These are phyloP conservation scores for Coriolopsis trogii DNA, from an alignment of 1,284 basidiomycete species.

Conservation along the genomic window DNA sequence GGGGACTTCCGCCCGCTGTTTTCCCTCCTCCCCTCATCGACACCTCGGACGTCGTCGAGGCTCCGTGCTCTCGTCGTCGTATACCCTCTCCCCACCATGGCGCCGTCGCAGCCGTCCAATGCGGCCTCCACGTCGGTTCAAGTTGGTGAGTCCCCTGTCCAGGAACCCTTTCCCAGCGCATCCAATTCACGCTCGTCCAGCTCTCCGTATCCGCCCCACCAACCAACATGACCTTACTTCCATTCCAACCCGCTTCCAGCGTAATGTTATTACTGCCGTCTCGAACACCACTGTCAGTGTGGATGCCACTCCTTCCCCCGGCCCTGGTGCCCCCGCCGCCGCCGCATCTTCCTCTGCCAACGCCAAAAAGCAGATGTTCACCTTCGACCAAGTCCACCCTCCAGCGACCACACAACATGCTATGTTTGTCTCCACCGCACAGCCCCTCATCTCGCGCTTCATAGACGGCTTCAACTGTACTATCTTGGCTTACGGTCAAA, in stretches of 20 bases:
- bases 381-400: conserved; percentile 92
- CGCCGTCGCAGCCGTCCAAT: conserved; percentile 66
- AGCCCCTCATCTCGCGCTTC: conserved; percentile 88
- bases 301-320: conserved; percentile 56
- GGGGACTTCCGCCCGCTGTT: conserved; percentile 26
- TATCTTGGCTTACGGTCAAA: conserved; percentile 97
- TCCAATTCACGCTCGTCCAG: conserved; percentile 36
- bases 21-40: conserved; percentile 22
- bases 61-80: conserved; percentile 51
- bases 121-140: conserved; percentile 79
- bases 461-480: conserved; percentile 98
- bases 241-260: conserved; percentile 93
- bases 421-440: conserved; percentile 83
- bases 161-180: conserved; percentile 9
- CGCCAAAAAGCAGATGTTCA: conserved; percentile 84
- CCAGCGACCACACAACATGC: conserved; percentile 83
- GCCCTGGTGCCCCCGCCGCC: conserved; percentile 46
- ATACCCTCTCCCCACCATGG: conserved; percentile 49
- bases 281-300: conserved; percentile 74
- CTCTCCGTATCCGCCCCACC: conserved; percentile 90
- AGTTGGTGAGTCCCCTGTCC: conserved; percentile 66
- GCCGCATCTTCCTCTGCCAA: conserved; percentile 56
- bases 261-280: conserved; percentile 80
- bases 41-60: conserved; percentile 74
- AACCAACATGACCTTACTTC: conserved; percentile 80